Conservation (phyloP, 805 yeast species). For the Candida khao-thaluensis region DNA sequence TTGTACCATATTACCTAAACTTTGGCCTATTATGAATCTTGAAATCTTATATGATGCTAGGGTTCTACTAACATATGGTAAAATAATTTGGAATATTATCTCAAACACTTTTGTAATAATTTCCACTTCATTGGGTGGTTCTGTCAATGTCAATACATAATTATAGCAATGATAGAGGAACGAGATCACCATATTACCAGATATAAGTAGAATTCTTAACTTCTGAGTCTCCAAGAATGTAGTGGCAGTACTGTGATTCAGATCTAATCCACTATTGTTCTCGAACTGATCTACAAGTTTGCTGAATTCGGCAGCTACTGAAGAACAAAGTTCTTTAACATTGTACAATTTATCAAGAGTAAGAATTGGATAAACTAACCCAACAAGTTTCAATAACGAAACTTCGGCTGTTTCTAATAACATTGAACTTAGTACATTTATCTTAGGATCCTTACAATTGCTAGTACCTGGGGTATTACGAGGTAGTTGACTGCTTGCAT, state of each 20-base stretch:
- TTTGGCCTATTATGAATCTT: conserved; percentile 33
- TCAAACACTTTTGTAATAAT: conserved; percentile 29
- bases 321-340: not conserved
- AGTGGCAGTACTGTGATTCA: too few species aligned
- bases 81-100: conserved; percentile 22
- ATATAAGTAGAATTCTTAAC: not conserved
- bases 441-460: not conserved
- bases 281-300: too few species aligned
- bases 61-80: conserved; percentile 7
- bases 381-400: conserved; percentile 1
- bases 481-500: conserved; percentile 29
- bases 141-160: conserved; percentile 33
- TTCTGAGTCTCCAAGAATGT: conserved; percentile 4
- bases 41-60: conserved; percentile 19
- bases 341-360: not conserved
- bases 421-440: not conserved
- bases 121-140: conserved; percentile 30
- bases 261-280: too few species aligned
- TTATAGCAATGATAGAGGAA: conserved; percentile 31
- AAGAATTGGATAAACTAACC: not conserved
- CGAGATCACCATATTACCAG: conserved; percentile 5
- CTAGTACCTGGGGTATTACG: not conserved
- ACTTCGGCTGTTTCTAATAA: not conserved
- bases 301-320: not conserved
- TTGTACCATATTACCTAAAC: conserved; percentile 35